Conservation (phyloP, 768 basidiomycete genomes). For the Rhodotorula graminis region DNA sequence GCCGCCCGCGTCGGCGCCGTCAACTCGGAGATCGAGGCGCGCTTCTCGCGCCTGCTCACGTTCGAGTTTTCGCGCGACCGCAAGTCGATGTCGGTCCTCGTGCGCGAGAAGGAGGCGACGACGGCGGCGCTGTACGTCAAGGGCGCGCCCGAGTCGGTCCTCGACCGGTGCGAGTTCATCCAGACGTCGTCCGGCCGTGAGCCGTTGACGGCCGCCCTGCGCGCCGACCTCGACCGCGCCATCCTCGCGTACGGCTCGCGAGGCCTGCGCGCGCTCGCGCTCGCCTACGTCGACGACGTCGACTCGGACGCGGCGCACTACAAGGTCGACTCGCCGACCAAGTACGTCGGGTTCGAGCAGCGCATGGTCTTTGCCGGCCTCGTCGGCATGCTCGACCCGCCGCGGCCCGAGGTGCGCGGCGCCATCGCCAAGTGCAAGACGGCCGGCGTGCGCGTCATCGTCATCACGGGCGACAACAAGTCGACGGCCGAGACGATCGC, state of each 20-base stretch:
- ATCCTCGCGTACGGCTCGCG: conserved; percentile 68
- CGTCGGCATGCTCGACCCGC: conserved; percentile 96
- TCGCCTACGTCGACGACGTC: conserved; percentile 75
- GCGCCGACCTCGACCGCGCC: conserved; percentile 59
- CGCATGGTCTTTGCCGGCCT: conserved; percentile 89
- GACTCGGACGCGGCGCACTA: conserved; percentile 78
- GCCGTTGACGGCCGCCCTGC: conserved; percentile 63
- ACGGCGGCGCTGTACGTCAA: conserved; percentile 81
- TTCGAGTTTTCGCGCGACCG: conserved; percentile 98
- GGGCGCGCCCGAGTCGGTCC: conserved; percentile 90
- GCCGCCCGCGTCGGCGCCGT: conserved; percentile 70
- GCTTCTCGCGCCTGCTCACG: conserved; percentile 74
- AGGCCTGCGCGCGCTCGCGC: conserved; percentile 84
- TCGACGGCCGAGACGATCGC: conserved; percentile 97
- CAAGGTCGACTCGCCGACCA: conserved; percentile 66
- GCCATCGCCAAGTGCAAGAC: conserved; percentile 86
- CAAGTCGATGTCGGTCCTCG: conserved; percentile 98
- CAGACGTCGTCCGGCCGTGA: conserved; percentile 51
- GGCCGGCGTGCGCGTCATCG: conserved; percentile 91
- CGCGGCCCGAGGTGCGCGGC: conserved; percentile 80
- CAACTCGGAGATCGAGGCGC: conserved; percentile 73
- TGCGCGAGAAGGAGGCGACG: conserved; percentile 56
- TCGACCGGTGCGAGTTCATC: conserved; percentile 78
- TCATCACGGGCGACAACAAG: conserved; percentile 98
- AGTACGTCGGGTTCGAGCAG: conserved; percentile 86